A percentile compares a stretch with the other conserved stretches of the same genome.
Conservation (phyloP, 768 basidiomycete species). For the Tubosaeta brunneosetosa region DNA sequence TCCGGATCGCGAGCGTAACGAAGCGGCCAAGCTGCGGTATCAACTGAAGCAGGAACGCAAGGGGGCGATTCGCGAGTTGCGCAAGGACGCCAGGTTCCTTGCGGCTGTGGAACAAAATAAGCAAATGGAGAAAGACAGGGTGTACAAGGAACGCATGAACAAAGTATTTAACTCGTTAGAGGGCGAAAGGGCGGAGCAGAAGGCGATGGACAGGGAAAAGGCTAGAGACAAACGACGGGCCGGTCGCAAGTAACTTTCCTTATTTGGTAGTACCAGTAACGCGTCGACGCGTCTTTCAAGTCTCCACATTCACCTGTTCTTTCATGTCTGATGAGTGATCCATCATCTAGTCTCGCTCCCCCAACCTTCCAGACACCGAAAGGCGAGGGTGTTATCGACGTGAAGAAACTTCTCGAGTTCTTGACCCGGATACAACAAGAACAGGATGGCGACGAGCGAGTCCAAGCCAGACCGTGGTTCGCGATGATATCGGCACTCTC, state of each 20-base stretch:
- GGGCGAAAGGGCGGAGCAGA: conserved; percentile 91
- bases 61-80: conserved; percentile 92
- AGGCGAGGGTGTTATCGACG: conserved; percentile 21
- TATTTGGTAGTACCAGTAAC: conserved; percentile 1
- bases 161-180: conserved; percentile 73
- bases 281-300: background rate
- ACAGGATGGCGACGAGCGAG: conserved; percentile 29
- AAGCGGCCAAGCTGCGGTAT: conserved; percentile 75
- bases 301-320: background rate
- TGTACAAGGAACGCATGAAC: conserved; percentile 80
- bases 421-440: conserved; percentile 33
- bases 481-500: conserved; percentile 48
- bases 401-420: conserved; percentile 41
- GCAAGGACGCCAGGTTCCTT: conserved; percentile 93
- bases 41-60: conserved; percentile 95
- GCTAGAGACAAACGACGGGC: conserved; percentile 68
- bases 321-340: conserved; percentile 20
- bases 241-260: conserved; percentile 56
- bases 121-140: conserved; percentile 77
- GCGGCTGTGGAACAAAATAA: conserved; percentile 82
- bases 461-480: conserved; percentile 43
- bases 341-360: conserved; percentile 24
- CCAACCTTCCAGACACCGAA: conserved; percentile 30
- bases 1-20: conserved; percentile 89
- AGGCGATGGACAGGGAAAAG: conserved; percentile 84